Base-by-base conservation (phyloP, 2,329 filamentous ascomycete genomes). In the Fusarium graminum region DNA sequence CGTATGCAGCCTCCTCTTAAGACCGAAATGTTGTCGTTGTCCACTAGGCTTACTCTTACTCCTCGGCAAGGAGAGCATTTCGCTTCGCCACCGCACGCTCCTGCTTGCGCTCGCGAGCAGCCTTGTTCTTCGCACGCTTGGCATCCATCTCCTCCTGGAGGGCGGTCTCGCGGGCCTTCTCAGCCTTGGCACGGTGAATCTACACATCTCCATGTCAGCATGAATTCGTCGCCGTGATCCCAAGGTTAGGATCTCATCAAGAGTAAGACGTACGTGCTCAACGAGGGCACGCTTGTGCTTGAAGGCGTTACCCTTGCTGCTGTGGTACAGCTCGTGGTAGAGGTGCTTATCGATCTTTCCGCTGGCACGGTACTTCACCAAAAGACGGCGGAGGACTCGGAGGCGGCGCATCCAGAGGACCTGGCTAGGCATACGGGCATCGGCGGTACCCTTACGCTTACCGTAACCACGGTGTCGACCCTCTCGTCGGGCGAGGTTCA, bases 321-420 rank as follows among this genome's bases (percentile, higher is more conserved):
- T 88, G 85, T 97, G 95, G 90, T 99, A 99, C 76, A 99, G 93
- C 88, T 98, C 94, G 90, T 99, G 95, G 90, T 99, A 99, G 69
- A 99, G 93, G 89, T 99, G 95, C 91, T 99, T 99, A 88, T 99
- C 95, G 83, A 99, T 99, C 92, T 99, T 99, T 85, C 96, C 96
- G 80, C 92, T 92, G 83, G 94, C 94, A 85, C 95, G 95, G 90
- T 99, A 99, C 90, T 98, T 98, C 88, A 97, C 95, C 76, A 99
- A 88, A 68, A 99, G 92, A 82, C 95, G 95, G 82, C 95, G 94
- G 85, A 99, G 94, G 82, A 99, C 94, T 86, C 96, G 93, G 81
- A 96, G 94, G 81, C 95, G 94, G 85, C 96, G 94, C 95, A 99
- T 99, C 95, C 95, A 99, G 79, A 98, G 88, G 77, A 99, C 88